Evolutionary conservation across 345 rosid genomes (phyloP), one percentile per base, ranked within the genome.

Genomic region (Rhodamnia argentea): DNA sequence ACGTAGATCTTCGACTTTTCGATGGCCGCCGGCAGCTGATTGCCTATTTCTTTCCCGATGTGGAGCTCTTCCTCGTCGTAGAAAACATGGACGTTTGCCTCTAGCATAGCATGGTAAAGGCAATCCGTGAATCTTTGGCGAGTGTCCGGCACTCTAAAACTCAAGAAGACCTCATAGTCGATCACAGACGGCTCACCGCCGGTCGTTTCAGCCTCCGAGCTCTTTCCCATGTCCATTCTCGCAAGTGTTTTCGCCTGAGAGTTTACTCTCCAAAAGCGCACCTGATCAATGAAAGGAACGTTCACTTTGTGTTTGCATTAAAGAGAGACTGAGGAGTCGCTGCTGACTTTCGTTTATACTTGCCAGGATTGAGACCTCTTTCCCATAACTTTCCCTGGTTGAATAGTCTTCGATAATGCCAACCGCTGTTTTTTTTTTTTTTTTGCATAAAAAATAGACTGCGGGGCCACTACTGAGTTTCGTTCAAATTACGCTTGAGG

Each of bases 81-180:
- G 59, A 56, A 56, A 56, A 56, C 59, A 56, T 4, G n/a, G 59
- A 56, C 22, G 26, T 23, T 23, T 12, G 59, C 59, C 5, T 56
- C 59, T 9, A 1, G 10, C 59, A 56, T 56, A 56, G 1, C 4
- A 4, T 56, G 26, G 26, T 56, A 56, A 9, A 56, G 59, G 26
- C 26, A 56, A 56, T 56, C 12, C 4, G 59, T 9, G 26, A 56
- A 56, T 22, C 26, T 12, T 56, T 56, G n/a, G 20, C 59, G 26
- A 56, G 59, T 56, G 59, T 56, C 59, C 20, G 26, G 88, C 47
- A 53, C 53, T 16, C 59, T 86, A 52, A 90, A 90, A 62, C 52
- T 26, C 27, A 62, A 62, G 22, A 29, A 62, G 75, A 62, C 42
- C 0, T 62, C 75, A 1, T 27, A 62, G 75, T 62, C 75, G 6